Conservation (phyloP, 352 stramenopile species). For the Phytophthora pini region DNA sequence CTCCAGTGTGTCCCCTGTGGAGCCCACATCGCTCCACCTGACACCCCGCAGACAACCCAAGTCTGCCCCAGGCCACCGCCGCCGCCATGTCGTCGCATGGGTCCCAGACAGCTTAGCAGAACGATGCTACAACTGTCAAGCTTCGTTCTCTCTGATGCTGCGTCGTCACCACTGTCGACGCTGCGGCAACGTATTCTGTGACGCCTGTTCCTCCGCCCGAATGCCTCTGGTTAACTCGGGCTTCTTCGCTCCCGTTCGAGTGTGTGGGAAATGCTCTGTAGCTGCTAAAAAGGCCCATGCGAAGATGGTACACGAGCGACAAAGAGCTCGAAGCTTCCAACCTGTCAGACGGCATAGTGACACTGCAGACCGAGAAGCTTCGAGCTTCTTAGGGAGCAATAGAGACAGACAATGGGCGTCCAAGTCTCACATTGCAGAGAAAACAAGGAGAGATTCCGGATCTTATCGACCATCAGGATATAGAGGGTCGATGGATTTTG, state of each 20-base stretch:
- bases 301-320: conserved; percentile 67
- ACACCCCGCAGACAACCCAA: conserved; percentile 17
- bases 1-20: neutral
- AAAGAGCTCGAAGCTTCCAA: conserved; percentile 36
- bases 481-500: conserved; percentile 8
- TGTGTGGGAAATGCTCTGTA: conserved; percentile 83
- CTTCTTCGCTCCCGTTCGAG: conserved; percentile 74
- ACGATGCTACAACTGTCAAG: conserved; percentile 74
- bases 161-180: conserved; percentile 87
- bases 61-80: conserved; percentile 27
- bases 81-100: conserved; percentile 66
- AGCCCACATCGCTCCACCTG: neutral
- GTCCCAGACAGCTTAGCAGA: conserved; percentile 85
- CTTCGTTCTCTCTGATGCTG: conserved; percentile 75
- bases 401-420: conserved; percentile 16
- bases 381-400: neutral
- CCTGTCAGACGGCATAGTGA: conserved; percentile 41
- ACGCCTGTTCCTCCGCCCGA: conserved; percentile 81
- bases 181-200: conserved; percentile 92
- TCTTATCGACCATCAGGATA: conserved; percentile 13
- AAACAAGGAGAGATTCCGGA: conserved; percentile 17
- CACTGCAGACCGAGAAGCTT: conserved; percentile 5
- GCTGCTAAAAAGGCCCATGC: conserved; percentile 75
- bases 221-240: conserved; percentile 77
- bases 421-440: conserved; percentile 16